phyloP scores from a whole-genome alignment of 2,329 filamentous ascomycete genomes.

The Ambrosiella cleistominuta region DNA sequence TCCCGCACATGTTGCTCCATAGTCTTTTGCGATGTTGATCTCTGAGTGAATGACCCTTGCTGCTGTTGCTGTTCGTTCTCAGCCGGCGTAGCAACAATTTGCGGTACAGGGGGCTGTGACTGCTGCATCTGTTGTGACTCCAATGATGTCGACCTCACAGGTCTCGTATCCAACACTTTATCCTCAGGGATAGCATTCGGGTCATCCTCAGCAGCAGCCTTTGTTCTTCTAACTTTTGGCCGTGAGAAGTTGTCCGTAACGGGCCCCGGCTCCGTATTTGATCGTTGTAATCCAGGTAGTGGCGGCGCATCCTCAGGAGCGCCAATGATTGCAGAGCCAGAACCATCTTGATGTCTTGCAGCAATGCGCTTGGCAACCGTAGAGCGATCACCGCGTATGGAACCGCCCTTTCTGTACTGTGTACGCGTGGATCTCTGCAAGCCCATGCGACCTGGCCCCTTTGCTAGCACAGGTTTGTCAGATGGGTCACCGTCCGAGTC shows the following conservation, averaged over 20 bases:
- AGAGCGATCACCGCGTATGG: slow-evolving; percentile 58
- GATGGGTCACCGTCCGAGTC: slow-evolving; percentile 27
- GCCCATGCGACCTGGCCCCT: slow-evolving; percentile 52
- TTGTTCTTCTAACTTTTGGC: slow-evolving; percentile 33
- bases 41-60: background rate
- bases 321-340: slow-evolving; percentile 16
- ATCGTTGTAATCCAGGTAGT: slow-evolving; percentile 33
- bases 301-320: slow-evolving; percentile 20
- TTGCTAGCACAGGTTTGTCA: slow-evolving; percentile 74
- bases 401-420: slow-evolving; percentile 72
- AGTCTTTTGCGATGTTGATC: background rate
- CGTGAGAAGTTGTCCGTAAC: slow-evolving; percentile 41
- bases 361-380: slow-evolving; percentile 57
- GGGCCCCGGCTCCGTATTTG: slow-evolving; percentile 51
- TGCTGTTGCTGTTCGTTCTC: slow-evolving; percentile 14
- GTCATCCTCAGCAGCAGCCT: slow-evolving; percentile 31
- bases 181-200: slow-evolving; percentile 8
- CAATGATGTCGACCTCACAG: slow-evolving; percentile 11
- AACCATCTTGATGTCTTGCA: slow-evolving; percentile 10
- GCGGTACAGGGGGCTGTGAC: slow-evolving; percentile 27
- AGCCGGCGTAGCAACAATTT: slow-evolving; percentile 49
- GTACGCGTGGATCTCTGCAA: slow-evolving; percentile 82
- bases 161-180: background rate
- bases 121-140: background rate
- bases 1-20: background rate